These are phyloP conservation scores for Ceriops tagal DNA, from an alignment of 345 rosid genomes.

Conservation along the genomic window DNA sequence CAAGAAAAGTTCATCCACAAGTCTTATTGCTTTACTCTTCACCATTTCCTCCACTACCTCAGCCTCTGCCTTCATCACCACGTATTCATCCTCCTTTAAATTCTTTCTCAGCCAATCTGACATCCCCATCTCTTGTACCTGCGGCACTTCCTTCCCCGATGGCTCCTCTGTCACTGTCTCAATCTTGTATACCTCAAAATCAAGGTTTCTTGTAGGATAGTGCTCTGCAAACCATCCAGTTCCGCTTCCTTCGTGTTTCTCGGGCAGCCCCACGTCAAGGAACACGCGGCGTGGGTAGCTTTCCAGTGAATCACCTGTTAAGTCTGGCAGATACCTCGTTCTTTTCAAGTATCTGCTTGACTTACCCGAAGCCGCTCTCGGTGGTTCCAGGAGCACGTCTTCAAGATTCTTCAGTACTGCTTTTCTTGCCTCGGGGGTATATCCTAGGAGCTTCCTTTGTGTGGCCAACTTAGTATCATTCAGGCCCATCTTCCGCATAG, in stretches of 20 bases:
- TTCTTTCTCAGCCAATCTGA: slow-evolving; percentile 64
- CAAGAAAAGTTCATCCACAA: slow-evolving; percentile 85
- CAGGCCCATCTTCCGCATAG: slow-evolving; percentile 46
- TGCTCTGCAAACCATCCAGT: slow-evolving; percentile 58
- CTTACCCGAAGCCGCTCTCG: slow-evolving; percentile 58
- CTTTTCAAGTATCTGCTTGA: slow-evolving; percentile 53
- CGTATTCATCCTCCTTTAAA: slow-evolving; percentile 61
- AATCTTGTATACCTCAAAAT: slow-evolving; percentile 68
- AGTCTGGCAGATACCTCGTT: slow-evolving; percentile 55
- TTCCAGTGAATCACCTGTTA: slow-evolving; percentile 53
- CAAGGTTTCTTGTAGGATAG: slow-evolving; percentile 62
- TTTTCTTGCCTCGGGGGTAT: slow-evolving; percentile 37
- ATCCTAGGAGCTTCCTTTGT: slow-evolving; percentile 34
- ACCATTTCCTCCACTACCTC: slow-evolving; percentile 71
- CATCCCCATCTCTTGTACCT: slow-evolving; percentile 38
- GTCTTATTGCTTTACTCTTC: slow-evolving; percentile 47
- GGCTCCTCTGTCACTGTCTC: slow-evolving; percentile 38
- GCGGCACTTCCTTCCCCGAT: slow-evolving; percentile 16
- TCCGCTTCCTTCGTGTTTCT: slow-evolving; percentile 43
- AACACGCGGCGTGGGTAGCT: slow-evolving; percentile 62
- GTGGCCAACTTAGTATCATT: slow-evolving; percentile 4
- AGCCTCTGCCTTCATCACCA: slow-evolving; percentile 82
- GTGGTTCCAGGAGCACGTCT: slow-evolving; percentile 78
- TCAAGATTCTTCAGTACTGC: slow-evolving; percentile 59
- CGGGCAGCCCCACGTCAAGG: slow-evolving; percentile 54